A percentile compares a stretch with the other conserved stretches of the same genome.
Evolutionary conservation across 257 asterid species (phyloP).

Genomic region (Coffea canephora): DNA sequence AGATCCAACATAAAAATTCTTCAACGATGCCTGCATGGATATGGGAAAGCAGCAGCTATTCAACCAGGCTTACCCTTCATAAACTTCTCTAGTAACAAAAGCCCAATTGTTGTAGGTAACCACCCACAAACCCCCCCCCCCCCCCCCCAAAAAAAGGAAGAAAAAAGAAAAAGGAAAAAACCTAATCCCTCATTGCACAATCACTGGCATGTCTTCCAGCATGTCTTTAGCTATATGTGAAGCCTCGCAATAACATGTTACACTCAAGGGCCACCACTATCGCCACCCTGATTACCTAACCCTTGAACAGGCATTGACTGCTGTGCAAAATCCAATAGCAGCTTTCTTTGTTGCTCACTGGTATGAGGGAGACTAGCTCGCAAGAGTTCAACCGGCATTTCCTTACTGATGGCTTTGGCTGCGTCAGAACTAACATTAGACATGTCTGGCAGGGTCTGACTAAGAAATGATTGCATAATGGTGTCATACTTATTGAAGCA

Average conservation of each 20-base stretch:
- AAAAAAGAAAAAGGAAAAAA: background rate
- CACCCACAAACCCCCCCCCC: too few species aligned
- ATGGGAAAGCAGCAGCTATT: background rate
- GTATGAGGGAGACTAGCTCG: conserved; percentile 57
- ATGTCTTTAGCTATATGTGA: background rate
- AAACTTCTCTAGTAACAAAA: background rate
- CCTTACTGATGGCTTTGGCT: conserved; percentile 38
- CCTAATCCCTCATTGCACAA: too few species aligned
- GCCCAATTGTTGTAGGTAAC: background rate
- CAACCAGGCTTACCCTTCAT: background rate
- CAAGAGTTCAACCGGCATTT: conserved; percentile 50
- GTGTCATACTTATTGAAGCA: conserved; percentile 42
- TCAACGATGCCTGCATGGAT: background rate
- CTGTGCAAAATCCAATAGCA: conserved; percentile 40
- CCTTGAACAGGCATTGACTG: conserved; percentile 42
- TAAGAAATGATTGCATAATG: conserved; percentile 25
- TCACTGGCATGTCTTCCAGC: background rate
- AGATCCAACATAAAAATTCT: conserved; percentile 3
- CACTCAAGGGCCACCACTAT: conserved; percentile 16
- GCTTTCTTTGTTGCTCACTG: conserved; percentile 42
- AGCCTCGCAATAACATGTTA: background rate
- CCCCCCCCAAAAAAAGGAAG: too few species aligned
- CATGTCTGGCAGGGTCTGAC: conserved; percentile 21
- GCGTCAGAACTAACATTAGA: conserved; percentile 33
- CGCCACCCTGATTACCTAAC: conserved; percentile 24